phyloP scores from a whole-genome alignment of 192 early-diverging fungal genomes.

The Radiomyces spectabilis region DNA sequence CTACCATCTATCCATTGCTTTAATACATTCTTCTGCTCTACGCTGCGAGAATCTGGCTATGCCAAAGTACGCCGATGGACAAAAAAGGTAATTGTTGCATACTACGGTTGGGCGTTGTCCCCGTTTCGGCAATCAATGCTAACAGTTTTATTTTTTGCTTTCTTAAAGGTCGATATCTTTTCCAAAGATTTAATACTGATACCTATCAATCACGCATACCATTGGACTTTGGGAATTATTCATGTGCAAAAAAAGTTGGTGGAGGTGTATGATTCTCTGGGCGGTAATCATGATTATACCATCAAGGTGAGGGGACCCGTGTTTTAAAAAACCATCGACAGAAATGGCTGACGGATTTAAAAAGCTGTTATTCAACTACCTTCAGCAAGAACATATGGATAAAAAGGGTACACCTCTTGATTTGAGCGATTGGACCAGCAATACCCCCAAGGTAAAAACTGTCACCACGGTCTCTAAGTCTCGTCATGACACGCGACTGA shows the following conservation, averaged over 20 bases:
- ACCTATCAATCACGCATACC: constrained; percentile 67
- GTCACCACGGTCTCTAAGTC: too few species aligned
- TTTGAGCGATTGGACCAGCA: constrained; percentile 54
- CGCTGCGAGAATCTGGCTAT: constrained; percentile 64
- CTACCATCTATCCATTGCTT: constrained; percentile 76
- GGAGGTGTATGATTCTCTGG: constrained; percentile 80
- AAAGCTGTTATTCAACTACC: constrained; percentile 56
- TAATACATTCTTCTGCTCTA: constrained; percentile 88
- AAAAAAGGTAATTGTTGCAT: constrained; percentile 39
- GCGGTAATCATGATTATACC: constrained; percentile 49
- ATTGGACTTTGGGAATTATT: constrained; percentile 36
- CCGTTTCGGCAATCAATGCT: background rate
- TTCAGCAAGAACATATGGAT: constrained; percentile 64
- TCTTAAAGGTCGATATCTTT: constrained; percentile 58
- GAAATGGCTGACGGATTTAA: background rate
- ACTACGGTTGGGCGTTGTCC: background rate
- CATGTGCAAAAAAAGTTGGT: constrained; percentile 51
- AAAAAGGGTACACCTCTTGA: constrained; percentile 63
- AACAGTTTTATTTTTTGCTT: background rate
- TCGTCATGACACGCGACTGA: background rate
- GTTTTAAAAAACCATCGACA: background rate
- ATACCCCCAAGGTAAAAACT: constrained; percentile 40
- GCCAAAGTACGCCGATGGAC: constrained; percentile 74
- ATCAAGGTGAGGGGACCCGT: constrained; percentile 29
- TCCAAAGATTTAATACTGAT: constrained; percentile 69